These are phyloP conservation scores for Fusarium albidum DNA, from an alignment of 2,329 filamentous ascomycete species.

Conservation along the genomic window DNA sequence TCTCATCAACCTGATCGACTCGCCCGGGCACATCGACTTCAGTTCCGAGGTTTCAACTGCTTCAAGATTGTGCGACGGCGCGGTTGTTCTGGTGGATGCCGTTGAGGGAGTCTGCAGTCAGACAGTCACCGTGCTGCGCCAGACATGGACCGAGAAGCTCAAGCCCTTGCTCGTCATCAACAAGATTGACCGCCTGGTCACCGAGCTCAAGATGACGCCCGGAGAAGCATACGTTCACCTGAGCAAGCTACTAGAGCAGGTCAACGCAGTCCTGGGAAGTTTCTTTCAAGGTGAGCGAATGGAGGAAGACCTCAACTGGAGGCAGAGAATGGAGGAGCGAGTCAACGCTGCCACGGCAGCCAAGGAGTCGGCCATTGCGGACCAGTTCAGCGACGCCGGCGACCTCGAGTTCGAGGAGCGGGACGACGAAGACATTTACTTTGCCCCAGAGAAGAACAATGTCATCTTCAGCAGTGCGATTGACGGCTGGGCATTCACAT, in stretches of 20 bases:
- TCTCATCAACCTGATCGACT: constrained; percentile 96
- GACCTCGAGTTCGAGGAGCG: constrained; percentile 83
- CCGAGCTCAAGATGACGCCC: constrained; percentile 93
- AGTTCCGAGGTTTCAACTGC: constrained; percentile 98
- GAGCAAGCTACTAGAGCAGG: constrained; percentile 89
- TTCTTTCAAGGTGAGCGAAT: constrained; percentile 98
- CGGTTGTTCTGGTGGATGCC: constrained; percentile 92
- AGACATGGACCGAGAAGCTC: constrained; percentile 94
- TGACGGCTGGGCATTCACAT: constrained; percentile 99
- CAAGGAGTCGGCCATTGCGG: constrained; percentile 59
- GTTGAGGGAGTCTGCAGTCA: constrained; percentile 99
- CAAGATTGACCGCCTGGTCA: constrained; percentile 95
- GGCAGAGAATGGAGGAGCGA: constrained; percentile 89
- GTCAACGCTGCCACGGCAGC: constrained; percentile 75
- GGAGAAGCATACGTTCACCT: constrained; percentile 89
- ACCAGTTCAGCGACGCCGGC: constrained; percentile 61
- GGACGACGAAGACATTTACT: constrained; percentile 97
- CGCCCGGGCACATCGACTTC: constrained; percentile 97
- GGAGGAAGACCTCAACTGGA: constrained; percentile 97
- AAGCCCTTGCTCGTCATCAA: constrained; percentile 96
- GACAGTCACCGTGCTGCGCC: constrained; percentile 93
- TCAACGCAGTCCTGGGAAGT: constrained; percentile 95
- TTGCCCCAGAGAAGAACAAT: constrained; percentile 97
- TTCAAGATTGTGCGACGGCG: constrained; percentile 92
- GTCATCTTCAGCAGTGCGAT: constrained; percentile 98